Base-by-base conservation (phyloP, 805 yeast genomes). In the Saccharomycopsis schoenii region DNA sequence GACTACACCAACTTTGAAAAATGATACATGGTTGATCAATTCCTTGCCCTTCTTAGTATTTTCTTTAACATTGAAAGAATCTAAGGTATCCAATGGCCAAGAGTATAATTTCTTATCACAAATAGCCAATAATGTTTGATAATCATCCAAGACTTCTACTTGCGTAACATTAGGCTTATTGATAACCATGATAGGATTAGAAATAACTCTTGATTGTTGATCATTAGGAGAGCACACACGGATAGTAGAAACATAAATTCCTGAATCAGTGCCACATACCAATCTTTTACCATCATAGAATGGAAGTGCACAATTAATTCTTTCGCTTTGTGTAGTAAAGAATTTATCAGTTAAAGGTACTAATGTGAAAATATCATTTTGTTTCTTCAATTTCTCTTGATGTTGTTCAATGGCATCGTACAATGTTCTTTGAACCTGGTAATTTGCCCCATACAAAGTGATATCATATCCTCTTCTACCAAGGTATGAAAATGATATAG, bases 271-370 rank as follows among this genome's bases (percentile, higher is more conserved):
- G 52, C 98, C 98, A 69, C 89, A 92, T 41, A 94, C 72, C 65
- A 92, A 74, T 70, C 92, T 89, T 65, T 96, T 82, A 21, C 98
- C 98, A 59, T 97, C 97, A 69, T 94, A 96, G 71, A 89, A 87
- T 40, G 97, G 96, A 47, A 88, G 91, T 36, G 91, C 93, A 76
- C 97, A 91, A 69, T 89, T 91, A 67, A 93, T 88, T 63, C 87
- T 82, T 69, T 92, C 84, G 21, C 78, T 79, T 42, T 60, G 77
- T 57, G 84, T 83, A 65, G 84, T 90, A 72, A 92, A 92, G 68
- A 83, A 83, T 63, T 87, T 79, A 25, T 89, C 85, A 65, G 87
- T 88, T 60, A 89, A 78, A 63, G 90, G 86, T 17, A 85, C 83
- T 65, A 86, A 75, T 1, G 94, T 85, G 72, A 88, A 91, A 64